phyloP scores from a whole-genome alignment of 2,329 filamentous ascomycete genomes.

The Ophiognomonia clavigignenti-juglandacearum region DNA sequence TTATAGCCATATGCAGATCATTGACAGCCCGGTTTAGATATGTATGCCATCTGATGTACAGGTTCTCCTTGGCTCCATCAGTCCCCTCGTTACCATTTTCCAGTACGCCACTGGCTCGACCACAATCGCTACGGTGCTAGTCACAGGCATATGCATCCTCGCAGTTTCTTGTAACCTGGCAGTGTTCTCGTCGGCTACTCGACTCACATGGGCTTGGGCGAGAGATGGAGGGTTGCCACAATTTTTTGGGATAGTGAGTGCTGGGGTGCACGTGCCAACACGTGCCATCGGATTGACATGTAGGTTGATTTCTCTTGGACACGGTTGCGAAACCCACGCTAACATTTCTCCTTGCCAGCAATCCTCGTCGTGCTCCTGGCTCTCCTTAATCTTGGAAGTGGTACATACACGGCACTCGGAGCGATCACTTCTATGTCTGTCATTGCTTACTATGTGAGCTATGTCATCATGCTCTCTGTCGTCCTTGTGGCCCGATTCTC shows the following conservation, averaged over 20 bases:
- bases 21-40: neutral
- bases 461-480: conserved; percentile 14
- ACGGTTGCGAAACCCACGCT: too few relatives aligned
- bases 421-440: conserved; percentile 34
- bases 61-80: conserved; percentile 25
- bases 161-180: conserved; percentile 34
- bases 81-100: conserved; percentile 35
- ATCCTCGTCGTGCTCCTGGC: conserved; percentile 26
- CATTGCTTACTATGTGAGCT: conserved; percentile 16
- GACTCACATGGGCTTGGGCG: conserved; percentile 45
- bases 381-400: conserved; percentile 34
- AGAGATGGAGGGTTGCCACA: conserved; percentile 33
- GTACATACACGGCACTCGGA: conserved; percentile 29
- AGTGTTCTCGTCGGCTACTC: conserved; percentile 40
- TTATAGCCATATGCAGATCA: neutral
- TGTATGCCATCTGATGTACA: conserved; percentile 34
- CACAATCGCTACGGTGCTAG: conserved; percentile 34
- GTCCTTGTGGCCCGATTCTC: conserved; percentile 4
- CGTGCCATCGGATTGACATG: conserved; percentile 31
- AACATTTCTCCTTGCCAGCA: too few relatives aligned
- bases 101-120: conserved; percentile 34
- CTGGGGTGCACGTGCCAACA: conserved; percentile 28
- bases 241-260: conserved; percentile 22
- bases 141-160: conserved; percentile 31
- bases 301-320: too few relatives aligned